A percentile compares a stretch with the other conserved stretches of the same genome.
Evolutionary conservation across 169 alveolate species (phyloP).

Genomic region (Blepharisma undulans): DNA sequence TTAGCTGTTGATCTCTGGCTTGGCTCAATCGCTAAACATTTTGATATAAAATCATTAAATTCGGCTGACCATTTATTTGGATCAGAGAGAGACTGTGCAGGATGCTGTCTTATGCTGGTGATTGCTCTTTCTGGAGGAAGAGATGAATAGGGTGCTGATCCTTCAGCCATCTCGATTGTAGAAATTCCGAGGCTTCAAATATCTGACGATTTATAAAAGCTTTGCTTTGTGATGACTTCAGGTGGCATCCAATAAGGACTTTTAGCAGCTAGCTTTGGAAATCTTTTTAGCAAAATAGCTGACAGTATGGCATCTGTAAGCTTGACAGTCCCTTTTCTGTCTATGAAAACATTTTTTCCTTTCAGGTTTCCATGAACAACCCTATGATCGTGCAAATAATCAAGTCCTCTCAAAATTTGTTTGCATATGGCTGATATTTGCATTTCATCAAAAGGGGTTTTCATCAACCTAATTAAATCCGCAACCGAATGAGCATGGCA

Average conservation of each 20-base stretch:
- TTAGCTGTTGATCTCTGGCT: not conserved
- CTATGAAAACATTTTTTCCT: slow-evolving; percentile 77
- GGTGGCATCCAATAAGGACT: slow-evolving; percentile 85
- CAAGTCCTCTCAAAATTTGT: slow-evolving; percentile 38
- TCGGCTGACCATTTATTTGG: not conserved
- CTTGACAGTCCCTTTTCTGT: slow-evolving; percentile 76
- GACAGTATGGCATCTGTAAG: slow-evolving; percentile 84
- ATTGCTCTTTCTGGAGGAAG: not conserved
- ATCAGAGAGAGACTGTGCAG: slow-evolving; percentile 10
- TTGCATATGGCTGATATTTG: not conserved
- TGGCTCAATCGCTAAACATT: slow-evolving; percentile 28
- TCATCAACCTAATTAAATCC: not conserved
- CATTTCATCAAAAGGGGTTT: not conserved
- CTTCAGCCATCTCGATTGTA: slow-evolving; percentile 73
- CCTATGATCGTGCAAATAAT: slow-evolving; percentile 72
- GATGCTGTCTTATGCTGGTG: not conserved
- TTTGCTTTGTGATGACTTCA: slow-evolving; percentile 63
- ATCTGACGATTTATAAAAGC: slow-evolving; percentile 68
- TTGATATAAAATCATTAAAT: not conserved
- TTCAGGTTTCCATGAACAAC: slow-evolving; percentile 88
- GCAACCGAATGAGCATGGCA: not conserved
- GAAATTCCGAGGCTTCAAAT: slow-evolving; percentile 78
- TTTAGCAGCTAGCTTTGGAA: slow-evolving; percentile 55
- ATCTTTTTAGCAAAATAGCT: slow-evolving; percentile 65
- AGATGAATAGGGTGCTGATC: slow-evolving; percentile 66